Conservation (phyloP, 2,329 filamentous ascomycete genomes). For the Coniochaeta sp. region DNA sequence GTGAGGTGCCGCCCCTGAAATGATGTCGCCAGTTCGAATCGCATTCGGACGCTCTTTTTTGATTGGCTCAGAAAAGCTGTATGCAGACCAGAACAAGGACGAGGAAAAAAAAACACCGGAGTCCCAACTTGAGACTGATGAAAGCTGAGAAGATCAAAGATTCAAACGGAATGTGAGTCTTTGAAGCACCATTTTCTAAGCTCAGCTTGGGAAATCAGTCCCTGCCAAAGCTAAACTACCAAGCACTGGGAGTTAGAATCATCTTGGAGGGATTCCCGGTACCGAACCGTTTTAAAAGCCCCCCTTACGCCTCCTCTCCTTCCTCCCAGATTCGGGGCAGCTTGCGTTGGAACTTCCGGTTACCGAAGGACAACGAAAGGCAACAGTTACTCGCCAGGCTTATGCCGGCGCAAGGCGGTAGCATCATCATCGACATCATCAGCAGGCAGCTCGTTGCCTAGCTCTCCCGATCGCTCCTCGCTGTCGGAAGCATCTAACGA, state of each 20-base stretch:
- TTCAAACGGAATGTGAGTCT: too few relatives aligned
- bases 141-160: too few relatives aligned
- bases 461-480: not conserved
- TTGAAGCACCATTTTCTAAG: too few relatives aligned
- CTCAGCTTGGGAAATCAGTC: too few relatives aligned
- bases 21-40: conserved; percentile 1
- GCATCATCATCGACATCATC: not conserved
- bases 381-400: not conserved
- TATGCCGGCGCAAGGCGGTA: not conserved
- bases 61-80: not conserved
- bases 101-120: not conserved
- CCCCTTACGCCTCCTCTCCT: not conserved
- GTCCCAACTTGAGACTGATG: too few relatives aligned
- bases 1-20: not conserved
- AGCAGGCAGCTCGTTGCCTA: not conserved
- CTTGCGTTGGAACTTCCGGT: too few relatives aligned
- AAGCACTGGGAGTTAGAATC: too few relatives aligned
- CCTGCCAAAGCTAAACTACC: too few relatives aligned
- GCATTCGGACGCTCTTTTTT: not conserved
- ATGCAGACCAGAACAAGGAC: not conserved
- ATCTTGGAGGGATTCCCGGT: too few relatives aligned
- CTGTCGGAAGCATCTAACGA: not conserved
- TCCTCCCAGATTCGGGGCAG: too few relatives aligned
- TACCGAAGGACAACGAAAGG: too few relatives aligned
- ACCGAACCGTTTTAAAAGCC: not conserved